Conservation (phyloP, 2,329 filamentous ascomycete genomes). For the Alternaria rosae region DNA sequence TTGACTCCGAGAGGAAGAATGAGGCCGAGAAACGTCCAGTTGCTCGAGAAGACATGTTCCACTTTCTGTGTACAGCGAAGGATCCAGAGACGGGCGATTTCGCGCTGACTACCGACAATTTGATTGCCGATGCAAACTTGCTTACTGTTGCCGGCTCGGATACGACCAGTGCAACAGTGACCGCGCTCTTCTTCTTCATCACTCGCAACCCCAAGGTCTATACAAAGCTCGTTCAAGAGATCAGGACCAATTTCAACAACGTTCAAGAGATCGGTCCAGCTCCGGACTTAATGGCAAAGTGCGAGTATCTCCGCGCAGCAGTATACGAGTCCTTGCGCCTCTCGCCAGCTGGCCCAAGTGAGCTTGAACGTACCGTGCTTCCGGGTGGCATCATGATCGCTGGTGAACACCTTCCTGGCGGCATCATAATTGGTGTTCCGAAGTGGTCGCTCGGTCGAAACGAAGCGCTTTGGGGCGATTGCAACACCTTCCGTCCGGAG, state of each 20-base stretch:
- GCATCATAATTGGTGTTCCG: constrained; percentile 23
- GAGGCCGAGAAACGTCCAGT: constrained; percentile 6
- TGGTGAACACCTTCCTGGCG: constrained; percentile 18
- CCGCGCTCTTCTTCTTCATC: constrained; percentile 21
- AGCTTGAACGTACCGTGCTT: constrained; percentile 21
- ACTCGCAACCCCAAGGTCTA: constrained; percentile 12
- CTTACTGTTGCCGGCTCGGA: constrained; percentile 26
- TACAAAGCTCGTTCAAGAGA: constrained; percentile 22
- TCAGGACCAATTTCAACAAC: constrained; percentile 12
- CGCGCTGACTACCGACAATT: constrained; percentile 43
- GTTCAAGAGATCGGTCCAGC: constrained; percentile 17
- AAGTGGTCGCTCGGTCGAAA: constrained; percentile 27
- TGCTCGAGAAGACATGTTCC: constrained; percentile 47
- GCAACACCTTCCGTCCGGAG: constrained; percentile 21
- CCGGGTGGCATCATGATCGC: constrained; percentile 27
- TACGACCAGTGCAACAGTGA: constrained; percentile 17
- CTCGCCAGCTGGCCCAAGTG: constrained; percentile 20
- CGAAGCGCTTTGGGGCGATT: constrained; percentile 23
- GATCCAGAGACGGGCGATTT: constrained; percentile 49
- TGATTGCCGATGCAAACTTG: constrained; percentile 37
- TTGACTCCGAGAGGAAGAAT: not conserved
- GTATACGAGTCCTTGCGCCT: constrained; percentile 28
- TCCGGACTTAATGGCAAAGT: constrained; percentile 3
- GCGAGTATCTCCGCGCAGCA: constrained; percentile 24
- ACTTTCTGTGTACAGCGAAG: constrained; percentile 50